Conservation (phyloP, 2,329 filamentous ascomycete genomes). For the Bimuria novae-zelandiae region DNA sequence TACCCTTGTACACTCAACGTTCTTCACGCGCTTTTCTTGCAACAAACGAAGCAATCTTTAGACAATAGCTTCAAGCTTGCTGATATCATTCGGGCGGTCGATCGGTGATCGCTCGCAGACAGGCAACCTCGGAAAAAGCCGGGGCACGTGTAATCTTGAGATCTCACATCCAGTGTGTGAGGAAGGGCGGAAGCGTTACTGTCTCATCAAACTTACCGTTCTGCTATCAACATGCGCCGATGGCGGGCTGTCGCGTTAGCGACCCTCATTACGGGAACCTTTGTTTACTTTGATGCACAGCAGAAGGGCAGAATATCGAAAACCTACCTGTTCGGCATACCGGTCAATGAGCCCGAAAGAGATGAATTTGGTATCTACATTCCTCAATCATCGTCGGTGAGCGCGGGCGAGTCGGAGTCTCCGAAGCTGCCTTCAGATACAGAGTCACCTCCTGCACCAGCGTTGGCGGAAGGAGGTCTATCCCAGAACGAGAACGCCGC, state of each 20-base stretch:
- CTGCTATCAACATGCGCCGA: not conserved
- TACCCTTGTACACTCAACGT: not conserved
- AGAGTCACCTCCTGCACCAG: not conserved
- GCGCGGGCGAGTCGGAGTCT: not conserved
- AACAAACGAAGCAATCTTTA: not conserved
- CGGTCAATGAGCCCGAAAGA: not conserved
- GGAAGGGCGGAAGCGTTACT: not conserved
- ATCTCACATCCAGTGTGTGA: not conserved
- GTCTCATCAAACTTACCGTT: too few relatives aligned
- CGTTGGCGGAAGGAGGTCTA: not conserved
- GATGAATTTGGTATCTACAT: not conserved
- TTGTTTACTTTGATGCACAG: not conserved
- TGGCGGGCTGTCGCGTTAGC: constrained; percentile 5
- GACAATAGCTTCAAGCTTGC: not conserved
- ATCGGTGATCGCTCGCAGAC: too few relatives aligned
- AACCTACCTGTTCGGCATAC: not conserved
- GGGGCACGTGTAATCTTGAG: not conserved
- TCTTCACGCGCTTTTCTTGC: not conserved
- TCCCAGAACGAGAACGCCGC: not conserved
- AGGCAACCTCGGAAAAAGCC: too few relatives aligned
- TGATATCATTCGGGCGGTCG: not conserved
- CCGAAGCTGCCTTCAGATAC: not conserved
- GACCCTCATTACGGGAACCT: not conserved
- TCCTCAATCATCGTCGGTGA: not conserved
- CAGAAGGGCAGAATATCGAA: not conserved